Conservation (phyloP, 164 flowering plant genomes). For the Santalum album region DNA sequence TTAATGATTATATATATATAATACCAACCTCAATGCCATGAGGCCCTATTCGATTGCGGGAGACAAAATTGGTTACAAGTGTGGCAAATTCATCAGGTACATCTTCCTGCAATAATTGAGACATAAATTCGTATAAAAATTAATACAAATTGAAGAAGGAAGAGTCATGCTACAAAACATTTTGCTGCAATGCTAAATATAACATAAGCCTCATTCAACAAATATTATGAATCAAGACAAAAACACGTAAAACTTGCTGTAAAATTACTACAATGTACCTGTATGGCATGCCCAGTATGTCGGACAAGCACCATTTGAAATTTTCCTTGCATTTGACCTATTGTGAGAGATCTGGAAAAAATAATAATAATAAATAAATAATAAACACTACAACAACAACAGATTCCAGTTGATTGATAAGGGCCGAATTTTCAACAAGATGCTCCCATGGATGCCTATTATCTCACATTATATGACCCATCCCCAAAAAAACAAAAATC, state of each 20-base stretch:
- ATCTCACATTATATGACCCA: too few relatives aligned
- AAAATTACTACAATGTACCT: conserved; percentile 32
- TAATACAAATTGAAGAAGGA: too few relatives aligned
- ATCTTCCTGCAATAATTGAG: conserved; percentile 97
- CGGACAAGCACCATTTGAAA: conserved; percentile 93
- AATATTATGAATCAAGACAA: neutral
- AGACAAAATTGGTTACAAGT: conserved; percentile 60
- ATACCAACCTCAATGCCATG: conserved; percentile 79
- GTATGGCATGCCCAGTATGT: conserved; percentile 94
- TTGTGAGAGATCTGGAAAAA: conserved; percentile 65
- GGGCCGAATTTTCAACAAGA: too few relatives aligned
- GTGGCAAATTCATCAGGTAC: conserved; percentile 82
- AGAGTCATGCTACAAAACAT: too few relatives aligned
- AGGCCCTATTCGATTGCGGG: conserved; percentile 89
- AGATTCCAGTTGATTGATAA: too few relatives aligned
- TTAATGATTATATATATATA: neutral
- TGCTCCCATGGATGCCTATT: too few relatives aligned
- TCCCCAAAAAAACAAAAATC: too few relatives aligned
- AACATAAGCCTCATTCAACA: neutral
- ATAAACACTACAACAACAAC: neutral
- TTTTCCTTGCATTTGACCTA: conserved; percentile 99
- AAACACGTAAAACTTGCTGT: neutral
- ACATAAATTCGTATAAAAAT: too few relatives aligned
- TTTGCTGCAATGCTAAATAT: neutral
- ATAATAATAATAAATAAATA: neutral